Base-by-base conservation (phyloP, 2,329 filamentous ascomycete genomes). In the Colletotrichum agaves region DNA sequence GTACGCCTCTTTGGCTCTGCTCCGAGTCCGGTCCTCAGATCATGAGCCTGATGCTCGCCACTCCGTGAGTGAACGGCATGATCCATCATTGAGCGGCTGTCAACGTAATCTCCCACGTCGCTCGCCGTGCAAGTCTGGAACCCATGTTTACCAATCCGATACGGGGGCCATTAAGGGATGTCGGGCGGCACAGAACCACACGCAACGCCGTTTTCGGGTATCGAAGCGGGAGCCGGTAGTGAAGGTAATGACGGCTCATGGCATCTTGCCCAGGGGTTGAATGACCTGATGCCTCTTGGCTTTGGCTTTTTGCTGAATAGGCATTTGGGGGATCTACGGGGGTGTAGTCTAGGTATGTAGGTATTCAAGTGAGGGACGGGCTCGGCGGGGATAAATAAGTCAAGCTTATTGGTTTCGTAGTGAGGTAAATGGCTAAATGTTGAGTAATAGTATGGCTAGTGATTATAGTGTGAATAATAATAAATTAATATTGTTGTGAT, bases 291-390 rank as follows among this genome's bases (percentile, higher is more conserved):
- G 13, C 1, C n/a, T 37, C 46, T 59, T 67, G 61, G 53, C 61
- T 17, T 10, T 27, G 39, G 10, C 19, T 15, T 47, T 67, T 59
- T 67, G 64, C 64, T 53, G 61, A 64, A 59, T 21, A 52, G 52
- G 46, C 47, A 33, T 67, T 53, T 43, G 61, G 61, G 53, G 60
- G 23, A 59, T 55, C 47, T 49, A 61, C 61, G 47, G 64, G 46
- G 61, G 53, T 13, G 53, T 52, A 44, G 52, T 67, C 64, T 67
- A 39, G 64, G 64, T 53, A 31, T 47, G 46, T 31, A 64, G 37
- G 31, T 31, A 55, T 47, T 50, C 15, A 15, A 52, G 46, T 21
- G 35, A 31, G 21, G 19, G n/a, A 12, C 31, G 49, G 21, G 39
- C 15, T 21, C 35, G 39, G 13, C 27, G 52, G 61, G 37, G 47